These are phyloP conservation scores for Galeopsis tetrahit DNA, from an alignment of 257 asterid genomes.

Conservation along the genomic window DNA sequence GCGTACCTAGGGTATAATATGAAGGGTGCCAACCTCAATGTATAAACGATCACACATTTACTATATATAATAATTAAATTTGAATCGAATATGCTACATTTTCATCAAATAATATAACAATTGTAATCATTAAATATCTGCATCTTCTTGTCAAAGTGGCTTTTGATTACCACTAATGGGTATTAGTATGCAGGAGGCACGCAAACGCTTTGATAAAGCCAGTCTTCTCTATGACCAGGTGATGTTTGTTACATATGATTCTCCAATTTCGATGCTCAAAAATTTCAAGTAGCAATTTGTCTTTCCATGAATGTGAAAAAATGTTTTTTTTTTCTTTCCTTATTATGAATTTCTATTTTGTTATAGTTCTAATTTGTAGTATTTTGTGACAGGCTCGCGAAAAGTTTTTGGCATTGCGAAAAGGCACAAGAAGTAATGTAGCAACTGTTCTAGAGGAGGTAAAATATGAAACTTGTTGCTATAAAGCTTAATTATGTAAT, in stretches of 20 bases:
- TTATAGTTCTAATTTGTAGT: slow-evolving; percentile 29
- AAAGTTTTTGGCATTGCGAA: slow-evolving; percentile 89
- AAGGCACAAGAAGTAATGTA: slow-evolving; percentile 88
- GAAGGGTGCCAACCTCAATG: not conserved
- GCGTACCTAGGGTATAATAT: not conserved
- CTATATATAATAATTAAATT: not conserved
- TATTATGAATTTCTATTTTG: not conserved
- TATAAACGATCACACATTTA: not conserved
- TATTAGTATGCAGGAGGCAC: slow-evolving; percentile 81
- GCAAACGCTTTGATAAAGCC: slow-evolving; percentile 96
- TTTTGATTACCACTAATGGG: slow-evolving; percentile 37
- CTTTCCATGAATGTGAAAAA: not conserved
- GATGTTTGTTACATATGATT: slow-evolving; percentile 22
- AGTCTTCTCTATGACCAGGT: slow-evolving; percentile 99
- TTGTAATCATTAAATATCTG: not conserved
- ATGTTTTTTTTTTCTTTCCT: not conserved
- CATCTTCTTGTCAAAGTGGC: not conserved
- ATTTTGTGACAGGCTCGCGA: slow-evolving; percentile 79
- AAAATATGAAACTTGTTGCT: slow-evolving; percentile 30
- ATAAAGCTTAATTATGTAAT: slow-evolving; percentile 26
- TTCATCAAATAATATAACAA: not conserved
- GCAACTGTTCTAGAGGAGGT: slow-evolving; percentile 93
- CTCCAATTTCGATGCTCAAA: not conserved
- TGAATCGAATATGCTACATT: not conserved
- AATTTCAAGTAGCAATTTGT: slow-evolving; percentile 14